Evolutionary conservation across 2,329 filamentous ascomycete species (phyloP), one percentile per base, ranked within the genome.

Genomic region (Fusarium redolens): DNA sequence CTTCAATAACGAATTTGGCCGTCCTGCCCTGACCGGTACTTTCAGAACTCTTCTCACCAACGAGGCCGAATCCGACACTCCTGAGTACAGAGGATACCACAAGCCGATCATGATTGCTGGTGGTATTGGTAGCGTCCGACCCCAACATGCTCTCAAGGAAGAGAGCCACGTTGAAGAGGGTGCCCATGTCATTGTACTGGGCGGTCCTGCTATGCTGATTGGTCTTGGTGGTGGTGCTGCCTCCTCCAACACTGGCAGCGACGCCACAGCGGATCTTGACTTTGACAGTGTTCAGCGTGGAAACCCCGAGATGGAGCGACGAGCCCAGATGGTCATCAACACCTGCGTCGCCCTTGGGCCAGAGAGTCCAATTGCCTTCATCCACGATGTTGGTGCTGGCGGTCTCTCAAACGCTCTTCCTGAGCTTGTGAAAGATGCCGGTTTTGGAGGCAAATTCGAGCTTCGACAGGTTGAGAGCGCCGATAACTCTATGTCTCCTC

Each of bases 31-130:
- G 17, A 89, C 92, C 5, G 96, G 96, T 28, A 96, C 95, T 79
- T 99, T 99, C 86, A 89, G 96, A 68, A 99, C 96, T 2, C 88
- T 99, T 41, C 90, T 97, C 35, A 93, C 92, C 28, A 75, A 80
- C 38, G 89, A 89, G 44, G 83, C 83, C 43, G 81, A 83, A 41
- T 84, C 86, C 54, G 80, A 81, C 7, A 75, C 79, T 22, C 87
- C 87, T 25, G 94, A 97, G 75, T 89, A 94, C 78, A 89, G 96
- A 75, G 96, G 96, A 30, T 99, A 97, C 81, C 96, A 98, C 84
- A 99, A 99, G 85, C 96, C 96, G 14, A 98, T 97, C 81, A 97
- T 98, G 94, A 94, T 99, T 83, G 96, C 96, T 70, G 96, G 96
- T 79, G 96, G 96, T 79, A 90, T 98, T 40, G 96, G 96, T 54